Percentiles rank a stretch among this genome's conserved stretches.
Conservation (phyloP, 83 land plant genomes). For the Diphasiastrum complanatum region DNA sequence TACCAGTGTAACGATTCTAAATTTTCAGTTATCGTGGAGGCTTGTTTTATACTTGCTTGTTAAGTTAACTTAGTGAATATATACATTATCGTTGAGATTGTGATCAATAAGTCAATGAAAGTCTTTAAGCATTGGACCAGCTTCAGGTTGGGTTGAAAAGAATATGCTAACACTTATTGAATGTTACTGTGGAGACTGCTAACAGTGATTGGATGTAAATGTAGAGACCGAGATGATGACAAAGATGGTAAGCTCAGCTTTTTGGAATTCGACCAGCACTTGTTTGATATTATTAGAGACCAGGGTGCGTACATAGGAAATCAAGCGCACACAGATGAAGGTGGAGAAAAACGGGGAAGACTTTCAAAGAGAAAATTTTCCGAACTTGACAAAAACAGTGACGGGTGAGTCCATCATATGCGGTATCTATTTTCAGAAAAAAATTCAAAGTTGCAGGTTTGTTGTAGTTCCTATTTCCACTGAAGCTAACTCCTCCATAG, state of each 20-base stretch:
- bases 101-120: no score
- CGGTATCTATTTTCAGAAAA: constrained; percentile 8
- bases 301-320: constrained; percentile 17
- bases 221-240: constrained; percentile 45
- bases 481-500: background rate
- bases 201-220: no score
- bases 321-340: constrained; percentile 20
- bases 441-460: background rate
- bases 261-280: constrained; percentile 34
- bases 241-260: constrained; percentile 45
- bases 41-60: no score
- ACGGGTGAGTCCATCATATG: constrained; percentile 32
- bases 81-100: no score
- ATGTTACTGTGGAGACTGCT: no score
- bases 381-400: constrained; percentile 47
- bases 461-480: background rate
- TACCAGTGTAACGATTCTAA: no score
- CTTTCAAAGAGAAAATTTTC: constrained; percentile 33
- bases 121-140: no score
- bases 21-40: no score
- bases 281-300: constrained; percentile 29
- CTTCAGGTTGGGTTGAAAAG: no score
- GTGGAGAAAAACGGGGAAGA: constrained; percentile 8
- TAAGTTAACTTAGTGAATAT: no score
- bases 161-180: no score